Percentiles rank a stretch among this genome's conserved stretches.
These are phyloP conservation scores for Larix sibirica DNA, from an alignment of 83 land plant species.

Conservation along the genomic window DNA sequence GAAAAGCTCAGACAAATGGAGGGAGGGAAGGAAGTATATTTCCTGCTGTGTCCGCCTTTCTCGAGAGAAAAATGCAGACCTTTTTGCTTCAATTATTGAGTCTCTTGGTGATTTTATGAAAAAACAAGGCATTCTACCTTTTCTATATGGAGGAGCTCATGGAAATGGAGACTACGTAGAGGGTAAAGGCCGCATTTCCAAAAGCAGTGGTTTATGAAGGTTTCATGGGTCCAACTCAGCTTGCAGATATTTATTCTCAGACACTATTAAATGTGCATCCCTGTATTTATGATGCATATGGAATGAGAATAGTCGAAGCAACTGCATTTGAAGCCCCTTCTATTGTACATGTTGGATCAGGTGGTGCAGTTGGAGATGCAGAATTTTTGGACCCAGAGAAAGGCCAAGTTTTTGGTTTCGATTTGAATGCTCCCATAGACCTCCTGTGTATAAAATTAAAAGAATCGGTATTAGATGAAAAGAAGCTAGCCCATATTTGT, in stretches of 20 bases:
- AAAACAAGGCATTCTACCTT: conserved; percentile 17
- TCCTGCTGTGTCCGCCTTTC: conserved; percentile 27
- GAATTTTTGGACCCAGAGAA: conserved; percentile 25
- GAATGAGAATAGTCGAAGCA: conserved; percentile 30
- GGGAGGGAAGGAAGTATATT: conserved; percentile 12
- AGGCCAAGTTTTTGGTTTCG: conserved; percentile 18
- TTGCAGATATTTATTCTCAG: conserved; percentile 23
- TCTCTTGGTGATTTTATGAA: conserved; percentile 19
- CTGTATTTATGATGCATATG: conserved; percentile 32
- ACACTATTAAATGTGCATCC: conserved; percentile 31
- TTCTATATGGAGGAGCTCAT: conserved; percentile 26
- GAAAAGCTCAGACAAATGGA: conserved; percentile 16
- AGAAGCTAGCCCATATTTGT: conserved; percentile 16
- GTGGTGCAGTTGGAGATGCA: conserved; percentile 34
- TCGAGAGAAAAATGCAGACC: conserved; percentile 27
- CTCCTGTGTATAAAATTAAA: conserved; percentile 1
- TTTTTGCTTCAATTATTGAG: conserved; percentile 25
- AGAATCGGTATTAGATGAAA: conserved; percentile 7
- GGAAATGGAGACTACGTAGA: conserved; percentile 15
- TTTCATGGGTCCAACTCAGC: conserved; percentile 27
- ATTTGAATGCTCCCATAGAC: conserved; percentile 7
- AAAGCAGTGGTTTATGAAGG: conserved; percentile 28
- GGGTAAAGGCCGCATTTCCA: conserved; percentile 23
- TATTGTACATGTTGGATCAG: conserved; percentile 24
- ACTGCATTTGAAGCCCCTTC: conserved; percentile 28